Base-by-base conservation (phyloP, 106 monocot genomes). In the Platanthera zijinensis region DNA sequence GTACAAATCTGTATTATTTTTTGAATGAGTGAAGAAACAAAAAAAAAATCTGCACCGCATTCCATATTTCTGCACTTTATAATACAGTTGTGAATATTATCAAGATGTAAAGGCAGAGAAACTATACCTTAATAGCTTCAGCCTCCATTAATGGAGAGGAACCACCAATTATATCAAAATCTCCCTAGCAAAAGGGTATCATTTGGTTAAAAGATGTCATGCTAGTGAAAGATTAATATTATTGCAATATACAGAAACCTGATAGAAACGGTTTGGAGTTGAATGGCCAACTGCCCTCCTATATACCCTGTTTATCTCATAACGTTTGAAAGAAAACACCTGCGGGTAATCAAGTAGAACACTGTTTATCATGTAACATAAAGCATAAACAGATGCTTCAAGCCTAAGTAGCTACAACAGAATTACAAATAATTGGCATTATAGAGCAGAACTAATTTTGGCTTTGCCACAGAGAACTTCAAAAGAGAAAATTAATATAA, bases 121-220 rank as follows among this genome's bases (percentile, higher is more conserved):
- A 48, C 3, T 14, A 69, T 79, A 94, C 97, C 91, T 99, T 99
- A 10, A 94, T 76, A 71, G 79, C 86, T 77, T 99, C 94, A 71
- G 94, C 94, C 73, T 86, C 86, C 22, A 86, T 82, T 77, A 99
- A 50, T 32, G 90, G 67, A 63, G 89, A 54, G 48, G 80, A 82
- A 81, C 97, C 94, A 66, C 97, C 94, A 87, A 99, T 52, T 74
- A 99, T 92, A 84, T 99, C 92, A 87, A 99, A 99, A 82, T 99
- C 97, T 79, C 92, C 97, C 97, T 99, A 75, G 18, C 45, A 69
- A 67, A 54, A 4, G 45, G 51, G 14, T 70, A 10, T 48, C 17
- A 75, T 56, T 18, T 48, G 53, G 75, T 71, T 69, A 48, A 74
- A 48, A 66, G 11, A 69, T 69, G 8, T 53, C 25, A 84, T 45